Conservation (phyloP, 176 grass and related monocot species). For the Pontederia crassipes region DNA sequence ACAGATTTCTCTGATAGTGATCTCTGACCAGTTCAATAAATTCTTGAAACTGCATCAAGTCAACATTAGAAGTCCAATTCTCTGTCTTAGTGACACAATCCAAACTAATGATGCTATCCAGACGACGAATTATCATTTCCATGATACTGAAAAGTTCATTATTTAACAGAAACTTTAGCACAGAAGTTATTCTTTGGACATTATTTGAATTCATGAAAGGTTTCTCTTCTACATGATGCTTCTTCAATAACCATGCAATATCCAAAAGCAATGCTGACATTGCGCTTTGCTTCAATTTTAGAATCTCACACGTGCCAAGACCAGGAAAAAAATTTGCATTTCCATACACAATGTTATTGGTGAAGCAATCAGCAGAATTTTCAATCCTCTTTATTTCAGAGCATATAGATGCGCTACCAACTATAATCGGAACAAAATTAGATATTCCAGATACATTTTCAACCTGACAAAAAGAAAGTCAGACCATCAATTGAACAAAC, state of each 20-base stretch:
- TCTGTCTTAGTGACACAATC: constrained; percentile 59
- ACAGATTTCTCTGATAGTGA: constrained; percentile 28
- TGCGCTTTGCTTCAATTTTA: constrained; percentile 29
- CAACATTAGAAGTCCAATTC: constrained; percentile 39
- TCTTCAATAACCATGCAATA: constrained; percentile 89
- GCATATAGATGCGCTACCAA: constrained; percentile 69
- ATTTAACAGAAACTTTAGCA: constrained; percentile 57
- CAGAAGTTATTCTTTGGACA: constrained; percentile 54
- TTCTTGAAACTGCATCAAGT: constrained; percentile 45
- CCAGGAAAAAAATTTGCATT: constrained; percentile 17
- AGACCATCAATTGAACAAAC: neutral
- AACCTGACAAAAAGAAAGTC: constrained; percentile 40
- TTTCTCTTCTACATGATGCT: constrained; percentile 38
- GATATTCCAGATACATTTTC: constrained; percentile 88
- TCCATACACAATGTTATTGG: neutral
- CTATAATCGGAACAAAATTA: constrained; percentile 84
- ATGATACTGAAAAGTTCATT: constrained; percentile 58
- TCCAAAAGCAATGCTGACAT: constrained; percentile 70
- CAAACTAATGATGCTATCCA: constrained; percentile 36
- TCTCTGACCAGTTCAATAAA: constrained; percentile 38
- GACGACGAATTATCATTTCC: constrained; percentile 48
- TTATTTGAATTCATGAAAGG: constrained; percentile 41
- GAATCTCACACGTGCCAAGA: constrained; percentile 21
- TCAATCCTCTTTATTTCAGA: constrained; percentile 72
- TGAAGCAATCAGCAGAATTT: constrained; percentile 19